Evolutionary conservation across 306 rosid genomes (phyloP).

Genomic region (Morella rubra): DNA sequence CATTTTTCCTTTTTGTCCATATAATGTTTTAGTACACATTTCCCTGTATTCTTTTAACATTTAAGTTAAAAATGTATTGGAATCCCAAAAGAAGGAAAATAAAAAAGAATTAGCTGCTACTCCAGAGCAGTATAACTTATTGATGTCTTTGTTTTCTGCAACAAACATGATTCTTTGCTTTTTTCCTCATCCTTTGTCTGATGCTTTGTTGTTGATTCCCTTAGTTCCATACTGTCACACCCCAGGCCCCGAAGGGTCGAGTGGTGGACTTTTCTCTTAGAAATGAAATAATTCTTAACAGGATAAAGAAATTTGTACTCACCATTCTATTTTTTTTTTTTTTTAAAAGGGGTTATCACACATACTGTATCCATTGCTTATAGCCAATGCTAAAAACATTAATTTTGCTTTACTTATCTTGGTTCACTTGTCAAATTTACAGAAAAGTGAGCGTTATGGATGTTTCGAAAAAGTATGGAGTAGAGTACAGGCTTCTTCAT

Average conservation of each 20-base stretch:
- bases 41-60: neutral
- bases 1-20: neutral
- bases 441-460: constrained; percentile 96
- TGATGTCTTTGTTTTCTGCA: neutral
- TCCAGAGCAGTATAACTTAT: neutral
- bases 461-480: constrained; percentile 89
- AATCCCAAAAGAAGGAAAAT: neutral
- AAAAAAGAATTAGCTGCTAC: neutral
- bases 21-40: neutral
- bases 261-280: too few species aligned
- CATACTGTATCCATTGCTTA: too few species aligned
- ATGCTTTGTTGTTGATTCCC: too few species aligned
- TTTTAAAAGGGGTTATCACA: too few species aligned
- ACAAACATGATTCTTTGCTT: too few species aligned
- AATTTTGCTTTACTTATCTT: neutral
- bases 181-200: too few species aligned
- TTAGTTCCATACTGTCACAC: too few species aligned
- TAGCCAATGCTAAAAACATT: too few species aligned
- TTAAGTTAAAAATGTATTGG: neutral
- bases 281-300: too few species aligned
- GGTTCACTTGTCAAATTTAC: constrained; percentile 28
- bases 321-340: too few species aligned
- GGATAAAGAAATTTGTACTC: too few species aligned
- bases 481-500: constrained; percentile 88
- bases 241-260: too few species aligned